These are phyloP conservation scores for Colletotrichum godetiae DNA, from an alignment of 2,329 filamentous ascomycete genomes.

Conservation along the genomic window DNA sequence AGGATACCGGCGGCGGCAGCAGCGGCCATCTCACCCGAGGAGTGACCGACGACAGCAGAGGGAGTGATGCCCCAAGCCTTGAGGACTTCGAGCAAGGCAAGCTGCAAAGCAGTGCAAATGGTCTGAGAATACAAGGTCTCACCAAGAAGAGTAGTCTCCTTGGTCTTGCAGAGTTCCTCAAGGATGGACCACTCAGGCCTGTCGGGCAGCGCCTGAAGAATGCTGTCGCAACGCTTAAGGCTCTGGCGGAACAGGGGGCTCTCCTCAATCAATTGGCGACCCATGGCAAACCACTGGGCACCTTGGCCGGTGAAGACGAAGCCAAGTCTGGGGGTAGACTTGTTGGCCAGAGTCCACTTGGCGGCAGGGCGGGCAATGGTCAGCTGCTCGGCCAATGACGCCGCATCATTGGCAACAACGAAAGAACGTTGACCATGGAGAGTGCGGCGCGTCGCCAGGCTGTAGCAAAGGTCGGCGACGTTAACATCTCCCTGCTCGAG, in stretches of 20 bases:
- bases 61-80: conserved; percentile 42
- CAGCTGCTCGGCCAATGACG: conserved; percentile 34
- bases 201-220: conserved; percentile 44
- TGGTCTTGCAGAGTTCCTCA: conserved; percentile 46
- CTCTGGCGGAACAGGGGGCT: conserved; percentile 44
- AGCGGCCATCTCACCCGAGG: conserved; percentile 56
- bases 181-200: conserved; percentile 45
- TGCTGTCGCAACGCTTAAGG: conserved; percentile 41
- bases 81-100: neutral
- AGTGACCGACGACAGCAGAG: conserved; percentile 52
- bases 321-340: conserved; percentile 35
- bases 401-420: conserved; percentile 36
- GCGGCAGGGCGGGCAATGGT: conserved; percentile 34
- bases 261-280: conserved; percentile 38
- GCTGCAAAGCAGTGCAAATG: conserved; percentile 22
- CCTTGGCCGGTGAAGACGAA: conserved; percentile 44
- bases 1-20: conserved; percentile 53
- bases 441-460: conserved; percentile 38
- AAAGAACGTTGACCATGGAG: conserved; percentile 39
- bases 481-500: conserved; percentile 29
- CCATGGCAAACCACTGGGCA: conserved; percentile 42
- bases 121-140: conserved; percentile 47
- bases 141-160: conserved; percentile 37
- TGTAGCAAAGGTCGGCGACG: conserved; percentile 39
- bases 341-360: conserved; percentile 37